Evolutionary conservation across 2,329 filamentous ascomycete genomes (phyloP).

Genomic region (Harringtonia lauricola): DNA sequence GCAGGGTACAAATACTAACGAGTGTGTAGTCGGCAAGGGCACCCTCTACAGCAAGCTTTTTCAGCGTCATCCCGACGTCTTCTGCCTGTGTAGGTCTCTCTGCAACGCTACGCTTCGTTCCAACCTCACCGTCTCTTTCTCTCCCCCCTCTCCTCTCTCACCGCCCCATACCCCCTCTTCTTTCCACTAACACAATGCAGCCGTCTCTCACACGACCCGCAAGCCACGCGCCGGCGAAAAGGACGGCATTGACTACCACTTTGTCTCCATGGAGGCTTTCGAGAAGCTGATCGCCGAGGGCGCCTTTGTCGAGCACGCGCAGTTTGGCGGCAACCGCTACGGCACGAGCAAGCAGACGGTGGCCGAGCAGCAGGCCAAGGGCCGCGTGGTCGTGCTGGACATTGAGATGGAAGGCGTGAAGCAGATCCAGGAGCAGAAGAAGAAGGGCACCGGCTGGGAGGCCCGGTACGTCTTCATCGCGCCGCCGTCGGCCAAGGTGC

Average conservation of each 20-base stretch:
- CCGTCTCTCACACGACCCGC: conserved; percentile 70
- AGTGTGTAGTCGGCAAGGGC: conserved; percentile 56
- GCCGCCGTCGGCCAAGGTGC: conserved; percentile 61
- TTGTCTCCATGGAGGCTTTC: conserved; percentile 56
- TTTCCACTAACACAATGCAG: conserved; percentile 2
- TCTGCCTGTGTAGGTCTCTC: conserved; percentile 10
- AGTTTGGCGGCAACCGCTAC: conserved; percentile 79
- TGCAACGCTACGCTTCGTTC: neutral
- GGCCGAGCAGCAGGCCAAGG: conserved; percentile 54
- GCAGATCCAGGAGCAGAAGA: conserved; percentile 47
- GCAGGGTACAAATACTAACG: neutral
- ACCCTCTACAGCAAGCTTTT: conserved; percentile 68
- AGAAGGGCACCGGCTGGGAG: conserved; percentile 46
- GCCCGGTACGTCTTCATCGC: conserved; percentile 79
- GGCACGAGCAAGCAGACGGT: conserved; percentile 67
- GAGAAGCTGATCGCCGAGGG: conserved; percentile 52
- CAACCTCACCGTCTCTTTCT: conserved; percentile 4
- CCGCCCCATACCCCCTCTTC: neutral
- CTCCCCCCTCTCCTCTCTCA: neutral
- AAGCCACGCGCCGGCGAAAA: conserved; percentile 62
- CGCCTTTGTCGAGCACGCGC: conserved; percentile 75
- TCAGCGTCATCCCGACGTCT: conserved; percentile 20
- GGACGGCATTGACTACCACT: conserved; percentile 74
- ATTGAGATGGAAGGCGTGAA: conserved; percentile 99
- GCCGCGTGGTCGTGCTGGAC: conserved; percentile 71